Evolutionary conservation across 306 rosid species (phyloP).

Genomic region (Rosa lucieae): DNA sequence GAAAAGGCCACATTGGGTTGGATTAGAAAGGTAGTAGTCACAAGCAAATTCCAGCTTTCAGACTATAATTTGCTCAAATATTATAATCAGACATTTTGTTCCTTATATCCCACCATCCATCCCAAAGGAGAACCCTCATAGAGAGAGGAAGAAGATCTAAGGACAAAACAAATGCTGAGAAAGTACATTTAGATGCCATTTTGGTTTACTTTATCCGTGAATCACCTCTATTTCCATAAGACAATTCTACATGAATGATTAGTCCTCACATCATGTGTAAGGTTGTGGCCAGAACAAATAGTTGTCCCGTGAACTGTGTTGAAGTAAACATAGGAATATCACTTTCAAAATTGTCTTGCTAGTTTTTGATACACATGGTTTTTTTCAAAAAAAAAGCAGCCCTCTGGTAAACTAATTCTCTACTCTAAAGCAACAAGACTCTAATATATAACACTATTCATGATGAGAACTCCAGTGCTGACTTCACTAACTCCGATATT

Average conservation of each 20-base stretch:
- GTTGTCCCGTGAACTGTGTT: neutral
- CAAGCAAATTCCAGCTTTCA: neutral
- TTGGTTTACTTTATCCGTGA: neutral
- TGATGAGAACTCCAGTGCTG: neutral
- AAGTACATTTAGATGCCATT: neutral
- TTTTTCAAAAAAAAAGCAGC: neutral
- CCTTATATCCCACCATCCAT: neutral
- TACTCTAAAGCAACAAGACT: neutral
- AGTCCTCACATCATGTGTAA: neutral
- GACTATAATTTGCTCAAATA: neutral
- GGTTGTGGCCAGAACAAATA: neutral
- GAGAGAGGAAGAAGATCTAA: neutral
- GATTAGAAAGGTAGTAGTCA: neutral
- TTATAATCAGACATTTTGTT: neutral
- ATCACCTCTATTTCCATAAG: neutral
- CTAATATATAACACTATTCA: neutral
- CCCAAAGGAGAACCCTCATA: neutral
- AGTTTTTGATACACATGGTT: no score
- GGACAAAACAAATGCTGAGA: neutral
- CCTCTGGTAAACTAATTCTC: neutral
- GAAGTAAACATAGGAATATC: neutral
- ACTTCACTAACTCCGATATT: neutral
- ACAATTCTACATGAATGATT: neutral
- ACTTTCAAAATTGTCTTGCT: neutral
- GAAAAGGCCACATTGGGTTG: neutral